Evolutionary conservation across 805 yeast genomes (phyloP).

Genomic region (Sugiyamaella floridensis): DNA sequence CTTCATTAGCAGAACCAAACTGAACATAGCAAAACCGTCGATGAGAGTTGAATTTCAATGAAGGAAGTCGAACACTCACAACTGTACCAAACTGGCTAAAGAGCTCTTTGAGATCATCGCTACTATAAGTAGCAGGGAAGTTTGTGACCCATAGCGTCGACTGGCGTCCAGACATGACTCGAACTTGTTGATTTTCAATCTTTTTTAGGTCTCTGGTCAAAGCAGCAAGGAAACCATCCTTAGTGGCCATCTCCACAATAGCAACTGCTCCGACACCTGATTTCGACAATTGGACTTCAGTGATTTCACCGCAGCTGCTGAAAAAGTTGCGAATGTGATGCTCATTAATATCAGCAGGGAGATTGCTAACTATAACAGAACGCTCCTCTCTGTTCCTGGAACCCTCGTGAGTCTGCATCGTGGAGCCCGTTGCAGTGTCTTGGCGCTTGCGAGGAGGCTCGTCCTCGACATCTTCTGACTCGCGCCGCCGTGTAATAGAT

Average conservation of each 20-base stretch:
- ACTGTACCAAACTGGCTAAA: slow-evolving; percentile 40
- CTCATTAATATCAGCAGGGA: slow-evolving; percentile 39
- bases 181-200: slow-evolving; percentile 38
- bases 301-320: slow-evolving; percentile 53
- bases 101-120: slow-evolving; percentile 33
- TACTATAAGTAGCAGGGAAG: slow-evolving; percentile 51
- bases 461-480: not conserved
- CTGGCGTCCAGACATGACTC: slow-evolving; percentile 40
- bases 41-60: slow-evolving; percentile 45
- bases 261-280: slow-evolving; percentile 34
- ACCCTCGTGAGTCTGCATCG: slow-evolving; percentile 1
- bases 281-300: slow-evolving; percentile 29
- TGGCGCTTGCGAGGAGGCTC: slow-evolving; percentile 1
- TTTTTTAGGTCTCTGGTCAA: slow-evolving; percentile 51
- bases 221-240: slow-evolving; percentile 47
- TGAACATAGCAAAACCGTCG: slow-evolving; percentile 75
- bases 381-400: slow-evolving; percentile 53
- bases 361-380: slow-evolving; percentile 46
- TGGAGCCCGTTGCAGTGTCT: slow-evolving; percentile 1
- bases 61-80: slow-evolving; percentile 55
- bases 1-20: slow-evolving; percentile 37
- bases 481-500: not conserved
- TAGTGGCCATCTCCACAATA: slow-evolving; percentile 49
- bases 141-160: slow-evolving; percentile 68
- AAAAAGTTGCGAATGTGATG: slow-evolving; percentile 40